phyloP scores from a whole-genome alignment of 257 asterid genomes.

The Ajuga chamaepitys region DNA sequence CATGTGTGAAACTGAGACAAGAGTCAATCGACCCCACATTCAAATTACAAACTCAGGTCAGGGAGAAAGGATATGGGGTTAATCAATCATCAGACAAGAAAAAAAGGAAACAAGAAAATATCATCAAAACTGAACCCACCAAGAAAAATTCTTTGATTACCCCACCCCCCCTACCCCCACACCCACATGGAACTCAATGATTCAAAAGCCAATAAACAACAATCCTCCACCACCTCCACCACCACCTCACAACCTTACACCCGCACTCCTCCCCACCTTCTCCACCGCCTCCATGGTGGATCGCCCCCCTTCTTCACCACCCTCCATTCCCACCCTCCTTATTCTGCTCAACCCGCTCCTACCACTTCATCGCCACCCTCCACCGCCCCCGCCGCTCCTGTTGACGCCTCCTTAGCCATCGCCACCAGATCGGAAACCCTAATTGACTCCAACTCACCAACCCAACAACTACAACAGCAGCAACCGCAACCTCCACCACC shows the following conservation, averaged over 20 bases:
- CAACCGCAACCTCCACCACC: constrained; percentile 21
- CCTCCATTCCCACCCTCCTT: too few relatives aligned
- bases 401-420: constrained; percentile 58
- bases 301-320: constrained; percentile 33
- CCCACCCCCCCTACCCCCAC: constrained; percentile 26
- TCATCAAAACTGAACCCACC: constrained; percentile 50
- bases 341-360: background rate
- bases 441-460: constrained; percentile 29
- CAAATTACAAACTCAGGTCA: background rate
- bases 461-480: constrained; percentile 16
- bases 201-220: constrained; percentile 38
- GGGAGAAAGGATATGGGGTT: constrained; percentile 24
- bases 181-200: constrained; percentile 53
- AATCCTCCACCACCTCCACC: constrained; percentile 15
- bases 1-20: too few relatives aligned
- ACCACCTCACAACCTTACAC: constrained; percentile 6
- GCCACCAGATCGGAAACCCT: constrained; percentile 47
- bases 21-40: too few relatives aligned
- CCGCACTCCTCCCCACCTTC: constrained; percentile 29
- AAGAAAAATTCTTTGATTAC: constrained; percentile 35
- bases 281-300: constrained; percentile 30
- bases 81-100: constrained; percentile 16
- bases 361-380: constrained; percentile 22
- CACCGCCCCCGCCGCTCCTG: constrained; percentile 20
- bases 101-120: constrained; percentile 21